These are phyloP conservation scores for Lunularia cruciata DNA, from an alignment of 225 moss, liverwort and hornwort genomes.

Conservation along the genomic window DNA sequence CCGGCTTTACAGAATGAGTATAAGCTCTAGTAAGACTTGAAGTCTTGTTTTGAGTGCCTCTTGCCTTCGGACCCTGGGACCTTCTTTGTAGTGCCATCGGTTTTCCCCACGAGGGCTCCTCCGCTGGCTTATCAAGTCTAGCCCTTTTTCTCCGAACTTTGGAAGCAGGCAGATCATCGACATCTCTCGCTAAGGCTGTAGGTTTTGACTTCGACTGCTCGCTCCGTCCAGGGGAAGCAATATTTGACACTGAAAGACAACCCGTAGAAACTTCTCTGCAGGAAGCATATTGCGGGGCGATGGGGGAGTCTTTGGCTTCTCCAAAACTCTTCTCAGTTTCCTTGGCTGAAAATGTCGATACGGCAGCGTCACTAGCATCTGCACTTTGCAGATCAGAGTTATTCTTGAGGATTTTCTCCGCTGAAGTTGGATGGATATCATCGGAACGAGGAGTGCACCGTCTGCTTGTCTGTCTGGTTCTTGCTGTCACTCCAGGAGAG, in stretches of 20 bases:
- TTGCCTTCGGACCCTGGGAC: conserved; percentile 10
- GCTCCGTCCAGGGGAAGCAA: no score
- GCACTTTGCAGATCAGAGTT: neutral
- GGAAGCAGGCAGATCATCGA: neutral
- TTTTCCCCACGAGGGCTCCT: conserved; percentile 67
- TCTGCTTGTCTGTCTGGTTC: conserved; percentile 11
- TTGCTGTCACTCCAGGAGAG: neutral
- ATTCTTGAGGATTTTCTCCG: neutral
- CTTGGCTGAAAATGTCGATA: neutral
- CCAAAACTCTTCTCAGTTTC: neutral
- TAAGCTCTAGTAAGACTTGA: conserved; percentile 29
- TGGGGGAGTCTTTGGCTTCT: neutral
- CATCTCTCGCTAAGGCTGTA: neutral
- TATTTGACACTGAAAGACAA: neutral
- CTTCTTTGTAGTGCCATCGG: conserved; percentile 60
- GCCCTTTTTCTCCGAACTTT: conserved; percentile 29
- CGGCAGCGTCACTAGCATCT: neutral
- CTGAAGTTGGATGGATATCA: neutral
- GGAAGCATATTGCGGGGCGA: neutral
- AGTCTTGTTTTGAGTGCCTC: conserved; percentile 1
- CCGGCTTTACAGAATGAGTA: conserved; percentile 27
- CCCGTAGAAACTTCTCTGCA: neutral
- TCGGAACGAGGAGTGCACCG: neutral
- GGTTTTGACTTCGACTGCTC: neutral
- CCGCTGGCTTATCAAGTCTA: conserved; percentile 34